These are phyloP conservation scores for Metschnikowia aberdeeniae DNA, from an alignment of 805 yeast genomes.

Conservation along the genomic window DNA sequence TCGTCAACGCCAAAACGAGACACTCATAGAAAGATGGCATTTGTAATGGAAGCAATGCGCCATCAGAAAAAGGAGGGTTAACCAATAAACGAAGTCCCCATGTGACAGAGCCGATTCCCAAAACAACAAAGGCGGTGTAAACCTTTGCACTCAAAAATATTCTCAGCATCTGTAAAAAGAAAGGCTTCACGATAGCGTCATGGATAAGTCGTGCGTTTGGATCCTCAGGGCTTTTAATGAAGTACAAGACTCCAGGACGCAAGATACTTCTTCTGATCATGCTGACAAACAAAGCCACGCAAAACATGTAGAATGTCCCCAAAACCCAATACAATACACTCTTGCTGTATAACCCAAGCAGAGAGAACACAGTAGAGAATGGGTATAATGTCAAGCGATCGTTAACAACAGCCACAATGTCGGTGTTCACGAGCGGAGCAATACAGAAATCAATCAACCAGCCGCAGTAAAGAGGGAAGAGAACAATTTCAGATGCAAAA, in stretches of 20 bases:
- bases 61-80: slow-evolving; percentile 11
- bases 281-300: slow-evolving; percentile 81
- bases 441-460: slow-evolving; percentile 64
- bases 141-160: slow-evolving; percentile 69
- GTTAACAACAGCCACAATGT: neutral
- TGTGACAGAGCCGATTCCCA: slow-evolving; percentile 70
- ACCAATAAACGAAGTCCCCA: slow-evolving; percentile 39
- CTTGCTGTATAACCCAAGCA: slow-evolving; percentile 8
- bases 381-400: slow-evolving; percentile 13
- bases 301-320: slow-evolving; percentile 85
- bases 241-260: slow-evolving; percentile 85
- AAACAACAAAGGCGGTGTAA: slow-evolving; percentile 65
- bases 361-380: slow-evolving; percentile 18
- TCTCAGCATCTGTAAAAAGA: slow-evolving; percentile 66
- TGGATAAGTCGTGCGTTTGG: slow-evolving; percentile 83
- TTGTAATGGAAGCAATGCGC: slow-evolving; percentile 27
- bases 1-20: slow-evolving; percentile 1
- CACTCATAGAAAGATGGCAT: slow-evolving; percentile 6
- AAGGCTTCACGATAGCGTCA: slow-evolving; percentile 79
- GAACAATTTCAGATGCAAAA: slow-evolving; percentile 72
- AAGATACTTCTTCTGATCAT: slow-evolving; percentile 70
- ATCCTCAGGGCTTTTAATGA: slow-evolving; percentile 92
- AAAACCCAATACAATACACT: slow-evolving; percentile 48
- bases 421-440: slow-evolving; percentile 46
- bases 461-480: slow-evolving; percentile 88